These are phyloP conservation scores for Ogataea thermomethanolica DNA, from an alignment of 805 yeast genomes.

Conservation along the genomic window DNA sequence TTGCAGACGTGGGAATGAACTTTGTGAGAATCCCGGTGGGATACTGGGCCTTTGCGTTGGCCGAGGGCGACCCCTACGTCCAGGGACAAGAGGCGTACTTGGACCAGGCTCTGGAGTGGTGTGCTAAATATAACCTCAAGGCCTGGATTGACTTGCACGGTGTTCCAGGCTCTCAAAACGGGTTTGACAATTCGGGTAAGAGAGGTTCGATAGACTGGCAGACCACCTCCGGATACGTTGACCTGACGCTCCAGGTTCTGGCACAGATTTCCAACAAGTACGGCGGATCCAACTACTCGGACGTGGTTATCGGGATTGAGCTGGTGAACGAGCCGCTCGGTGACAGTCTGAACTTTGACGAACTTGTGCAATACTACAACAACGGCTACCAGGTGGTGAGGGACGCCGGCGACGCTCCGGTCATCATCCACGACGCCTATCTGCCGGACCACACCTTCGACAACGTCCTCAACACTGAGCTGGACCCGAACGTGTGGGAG, in stretches of 20 bases:
- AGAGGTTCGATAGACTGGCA: conserved; percentile 63
- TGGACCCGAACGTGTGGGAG: conserved; percentile 42
- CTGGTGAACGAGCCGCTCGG: conserved; percentile 89
- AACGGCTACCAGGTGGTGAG: conserved; percentile 68
- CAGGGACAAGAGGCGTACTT: conserved; percentile 73
- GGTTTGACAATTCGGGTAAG: conserved; percentile 90
- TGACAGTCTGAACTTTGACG: conserved; percentile 53
- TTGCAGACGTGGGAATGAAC: conserved; percentile 66
- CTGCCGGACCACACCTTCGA: conserved; percentile 61
- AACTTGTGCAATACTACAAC: conserved; percentile 55
- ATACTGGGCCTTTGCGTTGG: conserved; percentile 80
- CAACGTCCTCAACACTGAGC: conserved; percentile 41
- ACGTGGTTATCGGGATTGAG: conserved; percentile 80
- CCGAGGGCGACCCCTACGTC: conserved; percentile 77
- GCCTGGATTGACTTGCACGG: conserved; percentile 95
- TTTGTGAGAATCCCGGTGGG: conserved; percentile 90
- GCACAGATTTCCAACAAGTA: conserved; percentile 56
- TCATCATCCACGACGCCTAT: conserved; percentile 78
- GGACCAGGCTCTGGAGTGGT: conserved; percentile 78
- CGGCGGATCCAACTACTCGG: conserved; percentile 56
- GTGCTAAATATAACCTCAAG: conserved; percentile 53
- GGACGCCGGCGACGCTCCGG: conserved; percentile 38
- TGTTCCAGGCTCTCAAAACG: conserved; percentile 96
- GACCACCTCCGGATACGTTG: conserved; percentile 39
- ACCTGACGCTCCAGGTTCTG: conserved; percentile 55